Evolutionary conservation across 1,284 basidiomycete genomes (phyloP), one percentile per base, ranked within the genome.

Genomic region (Pterulicium gracile): DNA sequence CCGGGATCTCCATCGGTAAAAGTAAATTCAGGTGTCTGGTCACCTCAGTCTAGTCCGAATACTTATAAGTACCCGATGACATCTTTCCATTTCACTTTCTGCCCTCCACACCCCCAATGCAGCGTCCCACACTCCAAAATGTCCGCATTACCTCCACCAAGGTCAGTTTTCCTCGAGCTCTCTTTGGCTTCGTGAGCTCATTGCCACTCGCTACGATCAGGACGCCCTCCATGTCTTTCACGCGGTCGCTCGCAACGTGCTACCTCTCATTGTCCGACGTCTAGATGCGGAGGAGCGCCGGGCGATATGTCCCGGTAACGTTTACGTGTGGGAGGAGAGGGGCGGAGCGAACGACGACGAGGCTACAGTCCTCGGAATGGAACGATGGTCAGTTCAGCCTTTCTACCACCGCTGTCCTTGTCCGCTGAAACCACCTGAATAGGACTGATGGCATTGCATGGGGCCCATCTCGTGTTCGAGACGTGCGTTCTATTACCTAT

Each of bases 281-380:
- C 68, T 88, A 49, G 85, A 88, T 61, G 78, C 78, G 21, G 85
- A 87, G 52, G 76, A 80, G 58, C 65, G 80, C 47, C 66, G 73
- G 27, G 58, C 72, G 43, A 81, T 82, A 47, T 58, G 68, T 20
- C 69, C 85, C 10, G 85, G 85, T 23, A 78, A 81, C 49, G 79
- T 86, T 21, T 88, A 86, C 55, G 81, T 88, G 35, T 88, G 85
- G 85, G 85, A 88, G 59, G 85, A 88, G 60, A 73, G 81, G 49
- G 83, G 80, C 27, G 27, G 27, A n/a, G 27, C 27, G 10, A 32
- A 32, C 27, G 27, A 32, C 27, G 27, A 32, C 27, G 27, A 32
- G n/a, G 27, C 27, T 32, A 32, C 27, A 7, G 27, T 32, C n/a
- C 27, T 32, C 27, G 56, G 69, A 84, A 45, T 73, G 71, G 71